Evolutionary conservation across 1,284 basidiomycete species (phyloP).

Genomic region (Irpex rosettiformis): DNA sequence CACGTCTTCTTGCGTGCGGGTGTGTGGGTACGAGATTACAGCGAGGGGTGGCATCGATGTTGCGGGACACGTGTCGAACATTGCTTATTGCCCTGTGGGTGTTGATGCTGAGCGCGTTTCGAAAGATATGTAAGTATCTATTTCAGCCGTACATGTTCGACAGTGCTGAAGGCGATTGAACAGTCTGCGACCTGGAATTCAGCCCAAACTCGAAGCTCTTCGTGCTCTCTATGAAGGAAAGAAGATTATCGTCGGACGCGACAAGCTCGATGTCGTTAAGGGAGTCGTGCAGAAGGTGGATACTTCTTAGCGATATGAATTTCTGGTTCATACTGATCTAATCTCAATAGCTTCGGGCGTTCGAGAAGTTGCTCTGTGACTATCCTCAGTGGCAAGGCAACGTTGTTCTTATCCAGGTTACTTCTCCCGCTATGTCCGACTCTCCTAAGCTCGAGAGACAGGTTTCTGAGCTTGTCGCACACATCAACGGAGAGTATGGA

Average conservation of each 20-base stretch:
- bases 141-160: constrained; percentile 5
- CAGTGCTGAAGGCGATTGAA: not conserved
- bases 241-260: constrained; percentile 98
- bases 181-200: constrained; percentile 76
- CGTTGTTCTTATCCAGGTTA: constrained; percentile 85
- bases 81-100: constrained; percentile 95
- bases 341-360: constrained; percentile 74
- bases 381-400: constrained; percentile 97
- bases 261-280: constrained; percentile 98
- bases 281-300: constrained; percentile 92
- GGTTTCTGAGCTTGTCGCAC: constrained; percentile 92
- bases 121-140: constrained; percentile 63
- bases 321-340: constrained; percentile 4
- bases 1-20: constrained; percentile 90
- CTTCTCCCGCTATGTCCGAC: constrained; percentile 92
- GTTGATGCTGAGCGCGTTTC: constrained; percentile 92
- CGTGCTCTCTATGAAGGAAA: constrained; percentile 89
- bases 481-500: constrained; percentile 97
- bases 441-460: constrained; percentile 92
- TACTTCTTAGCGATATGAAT: not conserved
- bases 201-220: constrained; percentile 87
- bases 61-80: constrained; percentile 82
- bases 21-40: constrained; percentile 92
- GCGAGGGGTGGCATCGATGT: constrained; percentile 77
- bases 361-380: constrained; percentile 90